Percentiles rank a stretch among this genome's conserved stretches.
Evolutionary conservation across 2,329 filamentous ascomycete species (phyloP).

Genomic region (Colletotrichum eleusines): DNA sequence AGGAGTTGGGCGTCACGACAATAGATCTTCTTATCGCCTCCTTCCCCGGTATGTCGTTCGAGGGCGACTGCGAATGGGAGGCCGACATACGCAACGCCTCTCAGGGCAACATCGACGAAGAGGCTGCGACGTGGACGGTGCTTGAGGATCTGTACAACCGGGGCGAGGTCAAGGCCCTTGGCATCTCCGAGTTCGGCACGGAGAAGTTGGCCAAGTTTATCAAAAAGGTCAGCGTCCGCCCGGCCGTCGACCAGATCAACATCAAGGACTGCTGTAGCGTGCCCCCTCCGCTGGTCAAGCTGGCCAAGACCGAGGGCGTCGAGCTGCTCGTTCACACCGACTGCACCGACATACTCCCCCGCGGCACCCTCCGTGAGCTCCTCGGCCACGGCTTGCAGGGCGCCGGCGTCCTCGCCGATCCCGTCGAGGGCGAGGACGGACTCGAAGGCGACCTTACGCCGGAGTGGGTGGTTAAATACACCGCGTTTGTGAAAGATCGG

Average conservation of each 20-base stretch:
- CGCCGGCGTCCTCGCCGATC: conserved; percentile 79
- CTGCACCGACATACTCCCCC: conserved; percentile 89
- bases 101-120: conserved; percentile 75
- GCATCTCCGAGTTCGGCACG: conserved; percentile 91
- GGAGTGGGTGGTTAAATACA: conserved; percentile 97
- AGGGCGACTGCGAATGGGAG: conserved; percentile 89
- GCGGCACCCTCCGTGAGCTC: conserved; percentile 86
- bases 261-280: conserved; percentile 96
- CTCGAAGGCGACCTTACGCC: conserved; percentile 84
- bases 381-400: conserved; percentile 79
- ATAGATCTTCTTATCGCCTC: conserved; percentile 93
- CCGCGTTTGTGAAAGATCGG: conserved; percentile 88
- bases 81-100: conserved; percentile 71
- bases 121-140: conserved; percentile 75
- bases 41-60: conserved; percentile 93
- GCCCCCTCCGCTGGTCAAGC: conserved; percentile 84
- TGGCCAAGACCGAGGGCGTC: conserved; percentile 86
- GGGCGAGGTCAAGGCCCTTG: conserved; percentile 80
- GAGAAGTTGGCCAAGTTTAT: conserved; percentile 85
- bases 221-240: conserved; percentile 75
- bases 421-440: conserved; percentile 64
- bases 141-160: conserved; percentile 79
- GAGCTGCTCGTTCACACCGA: conserved; percentile 95
- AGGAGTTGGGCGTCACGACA: conserved; percentile 79
- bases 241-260: conserved; percentile 95